Conservation (phyloP, 179 eudicot species). For the Silene coronaria region DNA sequence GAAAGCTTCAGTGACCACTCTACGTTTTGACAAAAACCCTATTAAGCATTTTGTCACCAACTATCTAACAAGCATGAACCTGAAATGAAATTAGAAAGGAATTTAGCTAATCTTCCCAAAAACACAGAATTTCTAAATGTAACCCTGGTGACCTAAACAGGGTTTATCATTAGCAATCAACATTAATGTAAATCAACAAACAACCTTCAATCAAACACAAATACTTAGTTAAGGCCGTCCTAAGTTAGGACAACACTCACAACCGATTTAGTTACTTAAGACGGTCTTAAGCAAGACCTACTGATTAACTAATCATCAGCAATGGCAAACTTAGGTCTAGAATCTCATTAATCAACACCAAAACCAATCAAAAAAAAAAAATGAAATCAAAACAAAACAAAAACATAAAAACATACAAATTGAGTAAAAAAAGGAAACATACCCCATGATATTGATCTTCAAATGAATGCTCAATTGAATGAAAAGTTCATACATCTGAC, state of each 20-base stretch:
- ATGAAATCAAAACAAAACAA: neutral
- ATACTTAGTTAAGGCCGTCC: too few species aligned
- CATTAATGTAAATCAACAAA: neutral
- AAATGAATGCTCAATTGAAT: conserved; percentile 80
- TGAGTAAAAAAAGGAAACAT: neutral
- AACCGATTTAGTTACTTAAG: too few species aligned
- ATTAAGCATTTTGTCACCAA: neutral
- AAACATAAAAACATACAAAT: neutral
- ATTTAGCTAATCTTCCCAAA: too few species aligned
- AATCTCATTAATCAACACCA: neutral
- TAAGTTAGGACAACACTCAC: too few species aligned
- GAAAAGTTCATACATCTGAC: conserved; percentile 94
- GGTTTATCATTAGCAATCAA: neutral
- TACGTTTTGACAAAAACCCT: conserved; percentile 10
- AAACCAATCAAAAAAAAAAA: neutral
- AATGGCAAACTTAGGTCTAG: neutral
- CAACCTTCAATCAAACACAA: neutral
- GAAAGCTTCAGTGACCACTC: neutral
- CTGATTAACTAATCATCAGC: too few species aligned
- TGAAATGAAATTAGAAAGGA: neutral
- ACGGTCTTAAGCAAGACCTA: too few species aligned
- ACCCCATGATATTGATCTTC: conserved; percentile 78
- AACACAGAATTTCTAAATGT: neutral
- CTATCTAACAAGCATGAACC: conserved; percentile 1
- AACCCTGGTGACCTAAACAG: neutral